Evolutionary conservation across 2,329 filamentous ascomycete genomes (phyloP).

Genomic region (Thelonectria discophora): DNA sequence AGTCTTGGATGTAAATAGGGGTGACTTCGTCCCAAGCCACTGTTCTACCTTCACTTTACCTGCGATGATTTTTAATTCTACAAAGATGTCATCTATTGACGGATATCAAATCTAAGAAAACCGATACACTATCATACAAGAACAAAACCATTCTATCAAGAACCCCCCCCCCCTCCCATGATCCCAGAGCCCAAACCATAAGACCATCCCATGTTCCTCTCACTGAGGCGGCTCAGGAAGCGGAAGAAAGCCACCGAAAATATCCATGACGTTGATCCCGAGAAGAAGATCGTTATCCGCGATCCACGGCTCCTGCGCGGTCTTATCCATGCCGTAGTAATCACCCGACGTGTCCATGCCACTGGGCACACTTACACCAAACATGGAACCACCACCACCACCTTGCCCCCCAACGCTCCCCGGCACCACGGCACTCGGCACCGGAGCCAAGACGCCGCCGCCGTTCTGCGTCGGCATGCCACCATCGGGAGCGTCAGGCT

Average conservation of each 20-base stretch:
- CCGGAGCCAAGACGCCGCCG: neutral
- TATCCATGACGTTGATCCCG: conserved; percentile 38
- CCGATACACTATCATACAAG: neutral
- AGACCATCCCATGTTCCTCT: neutral
- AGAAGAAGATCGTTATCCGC: conserved; percentile 28
- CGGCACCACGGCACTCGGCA: neutral
- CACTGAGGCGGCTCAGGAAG: conserved; percentile 12
- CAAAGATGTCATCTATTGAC: too few species aligned
- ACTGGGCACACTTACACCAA: conserved; percentile 1
- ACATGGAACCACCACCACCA: neutral
- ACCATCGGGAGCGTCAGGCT: conserved; percentile 3
- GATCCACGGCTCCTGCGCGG: conserved; percentile 29
- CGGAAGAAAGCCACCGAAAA: conserved; percentile 29
- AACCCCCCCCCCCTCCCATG: neutral
- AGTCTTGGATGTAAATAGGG: too few species aligned
- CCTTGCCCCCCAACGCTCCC: neutral
- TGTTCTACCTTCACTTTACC: too few species aligned
- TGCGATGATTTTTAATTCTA: too few species aligned
- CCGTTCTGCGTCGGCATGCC: neutral
- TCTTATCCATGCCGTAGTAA: conserved; percentile 13
- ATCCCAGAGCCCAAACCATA: too few species aligned
- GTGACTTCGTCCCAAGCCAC: too few species aligned
- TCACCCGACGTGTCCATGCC: conserved; percentile 3
- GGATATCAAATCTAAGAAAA: too few species aligned
- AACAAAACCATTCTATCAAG: neutral